A percentile compares a stretch with the other conserved stretches of the same genome.
Conservation (phyloP, 1,284 basidiomycete genomes). For the Acaromyces ingoldii region DNA sequence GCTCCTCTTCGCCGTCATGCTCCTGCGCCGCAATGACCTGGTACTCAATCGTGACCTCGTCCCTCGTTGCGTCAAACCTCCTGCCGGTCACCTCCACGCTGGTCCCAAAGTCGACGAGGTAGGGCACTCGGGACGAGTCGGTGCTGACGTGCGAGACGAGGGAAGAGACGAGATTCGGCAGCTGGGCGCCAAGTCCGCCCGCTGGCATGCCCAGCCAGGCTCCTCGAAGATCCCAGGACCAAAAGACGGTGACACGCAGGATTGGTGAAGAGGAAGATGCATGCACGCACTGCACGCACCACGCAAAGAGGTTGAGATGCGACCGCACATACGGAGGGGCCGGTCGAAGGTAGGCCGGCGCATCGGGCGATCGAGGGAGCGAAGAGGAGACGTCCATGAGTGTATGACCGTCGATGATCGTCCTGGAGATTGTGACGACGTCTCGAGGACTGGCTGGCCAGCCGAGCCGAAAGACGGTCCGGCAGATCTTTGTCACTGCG, state of each 20-base stretch:
- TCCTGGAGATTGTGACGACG: slow-evolving; percentile 24
- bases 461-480: slow-evolving; percentile 84
- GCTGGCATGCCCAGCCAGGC: slow-evolving; percentile 60
- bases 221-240: slow-evolving; percentile 90
- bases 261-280: slow-evolving; percentile 55
- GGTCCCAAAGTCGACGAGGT: slow-evolving; percentile 71
- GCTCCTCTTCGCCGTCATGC: slow-evolving; percentile 55
- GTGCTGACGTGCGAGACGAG: slow-evolving; percentile 71
- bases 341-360: slow-evolving; percentile 86
- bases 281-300: slow-evolving; percentile 85
- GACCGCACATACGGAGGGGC: slow-evolving; percentile 92
- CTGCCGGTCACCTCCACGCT: slow-evolving; percentile 73
- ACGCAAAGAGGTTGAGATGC: slow-evolving; percentile 78
- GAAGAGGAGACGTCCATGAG: slow-evolving; percentile 90
- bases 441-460: slow-evolving; percentile 79
- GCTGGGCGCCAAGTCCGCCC: slow-evolving; percentile 55
- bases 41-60: slow-evolving; percentile 79
- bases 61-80: slow-evolving; percentile 71
- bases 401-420: slow-evolving; percentile 53
- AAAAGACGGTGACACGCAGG: slow-evolving; percentile 73
- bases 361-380: slow-evolving; percentile 83
- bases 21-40: slow-evolving; percentile 69
- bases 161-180: slow-evolving; percentile 73
- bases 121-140: slow-evolving; percentile 69
- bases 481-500: slow-evolving; percentile 73